Percentiles rank a stretch among this genome's conserved stretches.
Evolutionary conservation across 805 yeast genomes (phyloP).

Genomic region (Teunomyces tritomae): DNA sequence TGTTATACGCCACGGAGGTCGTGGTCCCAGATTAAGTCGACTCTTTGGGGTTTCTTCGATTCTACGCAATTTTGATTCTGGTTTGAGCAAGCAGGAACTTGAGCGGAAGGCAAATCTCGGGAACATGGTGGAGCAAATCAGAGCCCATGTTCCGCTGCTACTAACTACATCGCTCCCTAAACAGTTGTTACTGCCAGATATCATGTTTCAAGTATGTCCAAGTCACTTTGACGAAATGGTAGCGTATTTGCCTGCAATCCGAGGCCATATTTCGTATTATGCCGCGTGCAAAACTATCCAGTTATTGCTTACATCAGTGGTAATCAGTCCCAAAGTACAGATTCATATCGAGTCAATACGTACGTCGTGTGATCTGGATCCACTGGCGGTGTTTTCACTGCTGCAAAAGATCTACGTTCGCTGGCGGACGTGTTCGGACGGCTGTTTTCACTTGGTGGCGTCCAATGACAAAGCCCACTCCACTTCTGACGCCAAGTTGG

Average conservation of each 20-base stretch:
- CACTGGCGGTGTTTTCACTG: conserved; percentile 32
- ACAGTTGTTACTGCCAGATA: conserved; percentile 41
- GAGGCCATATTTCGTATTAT: conserved; percentile 54
- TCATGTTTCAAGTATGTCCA: conserved; percentile 58
- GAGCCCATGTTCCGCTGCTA: conserved; percentile 48
- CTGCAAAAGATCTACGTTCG: conserved; percentile 52
- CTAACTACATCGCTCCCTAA: conserved; percentile 46
- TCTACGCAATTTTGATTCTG: neutral
- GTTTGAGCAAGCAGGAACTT: conserved; percentile 16
- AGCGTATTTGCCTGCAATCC: conserved; percentile 53
- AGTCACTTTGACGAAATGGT: conserved; percentile 41
- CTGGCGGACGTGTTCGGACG: conserved; percentile 57
- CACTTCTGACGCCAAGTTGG: conserved; percentile 39
- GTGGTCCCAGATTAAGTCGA: neutral
- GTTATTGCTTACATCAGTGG: conserved; percentile 50
- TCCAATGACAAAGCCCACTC: conserved; percentile 15
- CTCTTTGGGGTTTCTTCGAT: neutral
- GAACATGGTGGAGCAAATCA: conserved; percentile 47
- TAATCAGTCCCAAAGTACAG: conserved; percentile 50
- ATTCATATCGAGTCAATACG: conserved; percentile 50
- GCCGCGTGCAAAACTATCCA: conserved; percentile 58
- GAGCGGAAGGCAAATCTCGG: conserved; percentile 52
- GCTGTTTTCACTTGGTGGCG: conserved; percentile 45
- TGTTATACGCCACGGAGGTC: neutral
- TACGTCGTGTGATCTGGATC: conserved; percentile 25